Conservation (phyloP, 1,139 yeast genomes). For the Dujonia santamariae region DNA sequence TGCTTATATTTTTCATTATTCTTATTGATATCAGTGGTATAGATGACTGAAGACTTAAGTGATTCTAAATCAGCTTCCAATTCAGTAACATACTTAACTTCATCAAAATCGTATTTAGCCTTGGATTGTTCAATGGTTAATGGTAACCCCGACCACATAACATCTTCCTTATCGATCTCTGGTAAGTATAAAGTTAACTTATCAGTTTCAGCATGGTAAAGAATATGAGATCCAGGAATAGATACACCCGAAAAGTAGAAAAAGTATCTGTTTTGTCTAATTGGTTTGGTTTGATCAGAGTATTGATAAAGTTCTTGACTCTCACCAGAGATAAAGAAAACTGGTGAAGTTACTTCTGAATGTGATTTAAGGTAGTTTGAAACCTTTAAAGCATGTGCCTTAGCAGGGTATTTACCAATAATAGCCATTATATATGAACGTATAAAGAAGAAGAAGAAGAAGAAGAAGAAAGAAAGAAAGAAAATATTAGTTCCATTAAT, state of each 20-base stretch:
- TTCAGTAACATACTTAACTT: conserved; percentile 59
- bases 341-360: conserved; percentile 14
- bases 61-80: conserved; percentile 32
- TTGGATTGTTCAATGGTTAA: conserved; percentile 63
- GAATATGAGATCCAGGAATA: conserved; percentile 70
- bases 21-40: conserved; percentile 45
- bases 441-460: neutral
- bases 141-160: conserved; percentile 97
- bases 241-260: conserved; percentile 85
- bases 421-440: neutral
- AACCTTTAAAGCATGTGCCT: conserved; percentile 58
- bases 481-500: too few relatives aligned
- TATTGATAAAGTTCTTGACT: conserved; percentile 61
- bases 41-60: conserved; percentile 15
- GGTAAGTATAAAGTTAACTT: conserved; percentile 75
- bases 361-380: conserved; percentile 33
- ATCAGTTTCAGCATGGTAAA: conserved; percentile 54
- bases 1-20: conserved; percentile 29
- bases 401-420: conserved; percentile 66
- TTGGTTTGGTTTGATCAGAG: conserved; percentile 74
- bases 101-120: conserved; percentile 72
- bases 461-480: too few relatives aligned
- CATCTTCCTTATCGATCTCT: conserved; percentile 78
- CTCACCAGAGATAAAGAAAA: conserved; percentile 68
- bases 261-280: conserved; percentile 89